Evolutionary conservation across 257 asterid species (phyloP).

Genomic region (Thymus quinquecostatus): DNA sequence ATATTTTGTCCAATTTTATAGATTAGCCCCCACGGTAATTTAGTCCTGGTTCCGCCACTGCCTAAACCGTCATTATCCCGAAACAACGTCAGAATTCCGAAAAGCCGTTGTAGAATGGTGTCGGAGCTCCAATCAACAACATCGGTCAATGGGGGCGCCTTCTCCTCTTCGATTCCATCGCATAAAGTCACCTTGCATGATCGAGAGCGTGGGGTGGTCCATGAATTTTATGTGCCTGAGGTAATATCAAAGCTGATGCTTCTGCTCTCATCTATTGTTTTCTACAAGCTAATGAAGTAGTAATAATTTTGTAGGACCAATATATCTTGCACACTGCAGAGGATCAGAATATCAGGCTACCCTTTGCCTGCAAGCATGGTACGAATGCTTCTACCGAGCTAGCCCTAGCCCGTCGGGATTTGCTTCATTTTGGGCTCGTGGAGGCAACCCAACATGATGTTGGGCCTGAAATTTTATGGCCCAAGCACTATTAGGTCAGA

Average conservation of each 20-base stretch:
- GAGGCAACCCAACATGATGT: no score
- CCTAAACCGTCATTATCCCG: slow-evolving; percentile 8
- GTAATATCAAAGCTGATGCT: slow-evolving; percentile 26
- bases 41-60: no score
- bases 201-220: slow-evolving; percentile 56
- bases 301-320: slow-evolving; percentile 67
- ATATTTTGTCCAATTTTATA: no score
- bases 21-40: no score
- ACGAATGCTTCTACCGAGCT: slow-evolving; percentile 31
- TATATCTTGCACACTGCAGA: slow-evolving; percentile 94
- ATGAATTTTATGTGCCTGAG: slow-evolving; percentile 67
- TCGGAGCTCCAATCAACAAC: slow-evolving; percentile 38
- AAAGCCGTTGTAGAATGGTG: slow-evolving; percentile 30
- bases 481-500: no score
- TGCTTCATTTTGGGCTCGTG: no score
- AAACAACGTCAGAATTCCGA: slow-evolving; percentile 23
- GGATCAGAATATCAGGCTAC: slow-evolving; percentile 77
- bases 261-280: slow-evolving; percentile 10
- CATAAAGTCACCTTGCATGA: slow-evolving; percentile 70
- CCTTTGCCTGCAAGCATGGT: slow-evolving; percentile 99
- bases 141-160: slow-evolving; percentile 35
- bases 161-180: slow-evolving; percentile 41
- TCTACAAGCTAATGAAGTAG: slow-evolving; percentile 19
- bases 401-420: no score
- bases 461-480: no score